phyloP scores from a whole-genome alignment of 116 monocot genomes.

The Dioscorea cayenensis region DNA sequence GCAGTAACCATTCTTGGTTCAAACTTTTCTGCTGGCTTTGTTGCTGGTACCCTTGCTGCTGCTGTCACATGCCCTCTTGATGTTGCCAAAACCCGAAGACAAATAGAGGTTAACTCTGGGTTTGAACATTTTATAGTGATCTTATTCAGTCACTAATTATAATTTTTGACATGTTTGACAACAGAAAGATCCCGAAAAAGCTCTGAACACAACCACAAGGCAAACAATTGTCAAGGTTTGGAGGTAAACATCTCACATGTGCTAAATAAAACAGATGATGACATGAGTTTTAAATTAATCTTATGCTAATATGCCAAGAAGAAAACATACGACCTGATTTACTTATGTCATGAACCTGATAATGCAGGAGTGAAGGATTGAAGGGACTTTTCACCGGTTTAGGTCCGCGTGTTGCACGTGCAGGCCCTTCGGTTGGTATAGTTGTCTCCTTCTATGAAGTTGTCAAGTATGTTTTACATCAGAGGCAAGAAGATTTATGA shows the following conservation, averaged over 20 bases:
- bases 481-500: slow-evolving; percentile 13
- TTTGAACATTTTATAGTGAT: not conserved
- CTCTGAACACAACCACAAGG: slow-evolving; percentile 67
- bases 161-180: not conserved
- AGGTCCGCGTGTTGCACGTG: slow-evolving; percentile 81
- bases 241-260: slow-evolving; percentile 47
- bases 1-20: slow-evolving; percentile 50
- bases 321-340: no score
- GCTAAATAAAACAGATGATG: no score
- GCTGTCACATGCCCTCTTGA: slow-evolving; percentile 83
- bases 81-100: slow-evolving; percentile 83
- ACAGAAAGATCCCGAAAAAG: slow-evolving; percentile 31
- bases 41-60: slow-evolving; percentile 83
- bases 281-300: no score
- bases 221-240: slow-evolving; percentile 60
- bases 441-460: slow-evolving; percentile 93
- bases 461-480: slow-evolving; percentile 67
- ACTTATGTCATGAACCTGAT: no score
- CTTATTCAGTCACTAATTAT: not conserved
- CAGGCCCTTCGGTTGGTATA: slow-evolving; percentile 90
- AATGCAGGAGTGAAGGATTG: slow-evolving; percentile 53
- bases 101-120: slow-evolving; percentile 55
- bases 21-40: slow-evolving; percentile 76
- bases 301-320: no score
- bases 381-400: slow-evolving; percentile 77